phyloP scores from a whole-genome alignment of 495 filamentous ascomycete genomes.

The Xylaria acuta region DNA sequence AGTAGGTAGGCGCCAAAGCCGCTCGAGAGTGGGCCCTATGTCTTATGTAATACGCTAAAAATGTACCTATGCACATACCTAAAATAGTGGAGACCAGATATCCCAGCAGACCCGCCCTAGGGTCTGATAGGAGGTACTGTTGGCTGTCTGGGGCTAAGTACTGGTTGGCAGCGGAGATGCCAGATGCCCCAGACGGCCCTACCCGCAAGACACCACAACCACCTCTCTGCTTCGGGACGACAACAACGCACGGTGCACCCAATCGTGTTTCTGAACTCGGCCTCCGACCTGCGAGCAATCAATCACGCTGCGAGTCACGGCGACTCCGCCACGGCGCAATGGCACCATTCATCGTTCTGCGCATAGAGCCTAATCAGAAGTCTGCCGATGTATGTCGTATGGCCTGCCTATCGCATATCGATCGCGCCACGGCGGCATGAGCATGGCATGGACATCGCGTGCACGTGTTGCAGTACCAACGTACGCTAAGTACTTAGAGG shows the following conservation, averaged over 20 bases:
- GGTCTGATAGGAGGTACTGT: too few relatives aligned
- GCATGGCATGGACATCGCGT: background rate
- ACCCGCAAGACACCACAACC: background rate
- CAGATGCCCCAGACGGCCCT: conserved; percentile 3
- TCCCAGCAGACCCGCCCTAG: too few relatives aligned
- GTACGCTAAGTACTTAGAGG: background rate
- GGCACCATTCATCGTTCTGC: conserved; percentile 2
- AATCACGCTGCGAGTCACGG: background rate
- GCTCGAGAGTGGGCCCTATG: background rate
- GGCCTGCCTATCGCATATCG: conserved; percentile 6
- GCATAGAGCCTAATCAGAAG: background rate
- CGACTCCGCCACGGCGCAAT: background rate
- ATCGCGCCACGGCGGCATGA: conserved; percentile 3
- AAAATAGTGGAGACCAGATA: background rate
- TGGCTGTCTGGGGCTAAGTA: background rate
- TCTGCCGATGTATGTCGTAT: conserved; percentile 2
- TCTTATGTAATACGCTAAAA: background rate
- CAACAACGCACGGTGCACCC: background rate
- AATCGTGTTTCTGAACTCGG: background rate
- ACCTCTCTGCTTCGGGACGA: background rate
- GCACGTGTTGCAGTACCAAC: background rate
- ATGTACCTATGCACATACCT: background rate
- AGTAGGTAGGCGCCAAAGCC: conserved; percentile 7
- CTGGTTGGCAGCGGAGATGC: background rate
- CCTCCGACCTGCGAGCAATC: conserved; percentile 1